Percentiles rank a stretch among this genome's conserved stretches.
Evolutionary conservation across 176 grass and related monocot genomes (phyloP).

Genomic region (Ananas comosus): DNA sequence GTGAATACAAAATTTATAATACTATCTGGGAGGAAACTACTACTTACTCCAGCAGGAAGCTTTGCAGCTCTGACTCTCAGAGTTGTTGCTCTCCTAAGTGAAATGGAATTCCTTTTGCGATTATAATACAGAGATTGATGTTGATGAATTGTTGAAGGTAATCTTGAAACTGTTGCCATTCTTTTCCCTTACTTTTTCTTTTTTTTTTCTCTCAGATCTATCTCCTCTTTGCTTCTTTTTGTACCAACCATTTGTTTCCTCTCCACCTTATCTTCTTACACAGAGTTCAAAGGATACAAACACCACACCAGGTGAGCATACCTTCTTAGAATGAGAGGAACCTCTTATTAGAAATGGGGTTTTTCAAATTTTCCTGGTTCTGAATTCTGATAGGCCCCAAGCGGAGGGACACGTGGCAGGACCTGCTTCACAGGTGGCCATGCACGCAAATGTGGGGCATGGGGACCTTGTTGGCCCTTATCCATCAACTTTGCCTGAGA

Average conservation of each 20-base stretch:
- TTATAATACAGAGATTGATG: slow-evolving; percentile 1
- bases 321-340: neutral
- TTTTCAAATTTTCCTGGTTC: neutral
- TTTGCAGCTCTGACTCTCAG: slow-evolving; percentile 44
- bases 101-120: slow-evolving; percentile 19
- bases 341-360: neutral
- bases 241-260: too few relatives aligned
- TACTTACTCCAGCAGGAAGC: slow-evolving; percentile 56
- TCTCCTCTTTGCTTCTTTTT: neutral
- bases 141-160: slow-evolving; percentile 19
- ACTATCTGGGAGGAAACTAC: neutral
- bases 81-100: slow-evolving; percentile 12
- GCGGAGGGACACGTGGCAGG: neutral
- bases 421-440: neutral
- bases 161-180: slow-evolving; percentile 1
- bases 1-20: neutral
- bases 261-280: neutral
- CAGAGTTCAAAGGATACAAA: neutral
- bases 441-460: neutral
- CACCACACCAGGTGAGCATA: neutral
- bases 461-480: neutral
- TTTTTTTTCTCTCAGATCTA: neutral
- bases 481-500: neutral
- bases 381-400: neutral
- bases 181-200: neutral